Percentiles rank a stretch among this genome's conserved stretches.
phyloP scores from a whole-genome alignment of 78 protist species.

The Andalucia godoyi region DNA sequence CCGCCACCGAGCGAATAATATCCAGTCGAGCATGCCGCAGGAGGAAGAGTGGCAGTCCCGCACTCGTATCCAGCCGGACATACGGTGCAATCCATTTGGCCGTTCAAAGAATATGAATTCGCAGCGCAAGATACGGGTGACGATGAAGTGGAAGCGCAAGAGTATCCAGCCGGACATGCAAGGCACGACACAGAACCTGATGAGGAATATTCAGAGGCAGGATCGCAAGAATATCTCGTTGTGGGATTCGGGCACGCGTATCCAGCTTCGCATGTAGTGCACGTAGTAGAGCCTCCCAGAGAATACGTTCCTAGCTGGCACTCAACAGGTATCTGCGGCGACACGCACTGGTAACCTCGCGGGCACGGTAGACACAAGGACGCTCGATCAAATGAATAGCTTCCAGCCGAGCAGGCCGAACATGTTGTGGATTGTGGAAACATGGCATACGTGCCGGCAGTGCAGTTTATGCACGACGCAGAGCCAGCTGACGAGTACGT shows the following conservation, averaged over 20 bases:
- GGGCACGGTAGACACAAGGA: not conserved
- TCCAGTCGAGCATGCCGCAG: constrained; percentile 9
- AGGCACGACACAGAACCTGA: not conserved
- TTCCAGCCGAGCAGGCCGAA: no score
- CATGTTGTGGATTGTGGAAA: no score
- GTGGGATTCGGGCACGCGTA: not conserved
- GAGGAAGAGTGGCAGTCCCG: constrained; percentile 10
- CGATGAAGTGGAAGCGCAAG: not conserved
- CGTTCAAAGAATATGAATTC: not conserved
- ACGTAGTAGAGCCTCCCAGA: not conserved
- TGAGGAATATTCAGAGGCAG: not conserved
- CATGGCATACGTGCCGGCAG: not conserved
- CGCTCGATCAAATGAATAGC: no score
- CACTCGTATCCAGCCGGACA: constrained; percentile 11
- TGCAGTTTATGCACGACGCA: not conserved
- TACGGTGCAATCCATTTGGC: not conserved
- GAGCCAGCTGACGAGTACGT: not conserved
- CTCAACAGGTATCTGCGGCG: no score
- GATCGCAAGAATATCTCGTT: not conserved
- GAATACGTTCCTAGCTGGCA: no score
- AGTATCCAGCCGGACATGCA: constrained; percentile 9
- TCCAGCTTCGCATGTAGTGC: constrained; percentile 7
- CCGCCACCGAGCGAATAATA: not conserved
- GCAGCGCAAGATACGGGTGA: not conserved
- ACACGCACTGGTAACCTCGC: constrained; percentile 9